Conservation (phyloP, 2,329 filamentous ascomycete species). For the Geosmithia flava region DNA sequence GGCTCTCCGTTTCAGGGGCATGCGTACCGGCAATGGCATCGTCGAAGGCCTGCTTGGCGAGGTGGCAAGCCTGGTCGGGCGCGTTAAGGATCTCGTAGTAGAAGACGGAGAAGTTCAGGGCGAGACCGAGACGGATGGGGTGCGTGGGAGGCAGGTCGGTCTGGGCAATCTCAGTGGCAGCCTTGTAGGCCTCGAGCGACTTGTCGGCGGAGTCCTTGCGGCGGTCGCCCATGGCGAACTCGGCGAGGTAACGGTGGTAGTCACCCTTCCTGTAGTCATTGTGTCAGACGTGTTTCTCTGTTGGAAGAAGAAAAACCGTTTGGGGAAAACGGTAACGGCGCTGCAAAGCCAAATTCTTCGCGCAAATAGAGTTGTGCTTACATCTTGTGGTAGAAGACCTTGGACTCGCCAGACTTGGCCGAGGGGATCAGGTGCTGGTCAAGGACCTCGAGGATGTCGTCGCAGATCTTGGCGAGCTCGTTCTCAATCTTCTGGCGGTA, state of each 20-base stretch:
- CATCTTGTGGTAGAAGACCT: conserved; percentile 99
- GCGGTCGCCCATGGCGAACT: conserved; percentile 89
- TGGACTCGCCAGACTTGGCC: conserved; percentile 90
- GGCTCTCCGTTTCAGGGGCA: neutral
- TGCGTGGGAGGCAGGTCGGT: conserved; percentile 95
- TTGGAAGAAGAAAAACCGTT: too few relatives aligned
- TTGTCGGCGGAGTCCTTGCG: conserved; percentile 90
- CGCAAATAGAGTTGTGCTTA: conserved; percentile 26
- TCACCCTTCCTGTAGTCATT: conserved; percentile 77
- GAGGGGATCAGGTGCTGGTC: conserved; percentile 90
- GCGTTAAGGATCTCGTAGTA: conserved; percentile 99
- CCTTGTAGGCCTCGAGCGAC: conserved; percentile 95
- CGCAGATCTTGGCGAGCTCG: conserved; percentile 94
- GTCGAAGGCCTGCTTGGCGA: conserved; percentile 98
- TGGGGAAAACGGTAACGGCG: too few relatives aligned
- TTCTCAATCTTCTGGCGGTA: conserved; percentile 98
- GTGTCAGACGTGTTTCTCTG: neutral
- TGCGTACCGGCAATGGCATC: conserved; percentile 76
- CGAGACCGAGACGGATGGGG: conserved; percentile 94
- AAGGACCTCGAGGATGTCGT: conserved; percentile 91
- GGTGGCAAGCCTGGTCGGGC: conserved; percentile 93
- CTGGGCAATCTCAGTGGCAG: conserved; percentile 94
- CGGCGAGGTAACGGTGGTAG: conserved; percentile 97
- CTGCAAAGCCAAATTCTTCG: too few relatives aligned
- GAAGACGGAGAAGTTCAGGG: conserved; percentile 98